These are phyloP conservation scores for Fusarium newnesense DNA, from an alignment of 2,329 filamentous ascomycete species.

Conservation along the genomic window DNA sequence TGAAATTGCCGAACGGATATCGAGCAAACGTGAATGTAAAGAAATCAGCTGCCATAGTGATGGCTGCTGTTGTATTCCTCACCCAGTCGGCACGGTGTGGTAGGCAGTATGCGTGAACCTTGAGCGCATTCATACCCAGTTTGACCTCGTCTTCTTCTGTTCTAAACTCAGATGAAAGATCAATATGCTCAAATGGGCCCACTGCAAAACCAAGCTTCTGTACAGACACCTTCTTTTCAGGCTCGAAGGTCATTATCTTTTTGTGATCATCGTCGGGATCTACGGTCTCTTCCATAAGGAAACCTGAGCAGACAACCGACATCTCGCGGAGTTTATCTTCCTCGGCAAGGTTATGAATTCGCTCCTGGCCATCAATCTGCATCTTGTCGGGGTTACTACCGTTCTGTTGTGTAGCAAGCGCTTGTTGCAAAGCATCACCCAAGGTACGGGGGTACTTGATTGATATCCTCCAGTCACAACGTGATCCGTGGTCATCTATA, in stretches of 20 bases:
- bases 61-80: slow-evolving; percentile 84
- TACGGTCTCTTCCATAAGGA: slow-evolving; percentile 82
- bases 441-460: slow-evolving; percentile 88
- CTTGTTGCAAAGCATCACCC: slow-evolving; percentile 75
- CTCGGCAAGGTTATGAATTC: slow-evolving; percentile 63
- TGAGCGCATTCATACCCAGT: slow-evolving; percentile 86
- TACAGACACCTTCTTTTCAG: slow-evolving; percentile 78
- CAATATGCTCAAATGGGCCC: slow-evolving; percentile 93
- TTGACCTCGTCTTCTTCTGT: slow-evolving; percentile 93
- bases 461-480: slow-evolving; percentile 88
- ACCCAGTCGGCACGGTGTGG: slow-evolving; percentile 85
- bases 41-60: slow-evolving; percentile 89
- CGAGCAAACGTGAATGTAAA: slow-evolving; percentile 89
- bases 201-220: slow-evolving; percentile 94
- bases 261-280: slow-evolving; percentile 81
- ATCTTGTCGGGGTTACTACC: slow-evolving; percentile 50
- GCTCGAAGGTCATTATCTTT: slow-evolving; percentile 88
- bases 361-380: slow-evolving; percentile 55
- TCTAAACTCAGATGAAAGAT: slow-evolving; percentile 84
- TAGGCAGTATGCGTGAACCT: slow-evolving; percentile 90
- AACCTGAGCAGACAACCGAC: slow-evolving; percentile 90
- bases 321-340: slow-evolving; percentile 91
- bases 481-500: slow-evolving; percentile 83
- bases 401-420: slow-evolving; percentile 55
- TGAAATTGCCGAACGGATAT: slow-evolving; percentile 93